phyloP scores from a whole-genome alignment of 2,329 filamentous ascomycete species.

The Acrodontium crateriforme region DNA sequence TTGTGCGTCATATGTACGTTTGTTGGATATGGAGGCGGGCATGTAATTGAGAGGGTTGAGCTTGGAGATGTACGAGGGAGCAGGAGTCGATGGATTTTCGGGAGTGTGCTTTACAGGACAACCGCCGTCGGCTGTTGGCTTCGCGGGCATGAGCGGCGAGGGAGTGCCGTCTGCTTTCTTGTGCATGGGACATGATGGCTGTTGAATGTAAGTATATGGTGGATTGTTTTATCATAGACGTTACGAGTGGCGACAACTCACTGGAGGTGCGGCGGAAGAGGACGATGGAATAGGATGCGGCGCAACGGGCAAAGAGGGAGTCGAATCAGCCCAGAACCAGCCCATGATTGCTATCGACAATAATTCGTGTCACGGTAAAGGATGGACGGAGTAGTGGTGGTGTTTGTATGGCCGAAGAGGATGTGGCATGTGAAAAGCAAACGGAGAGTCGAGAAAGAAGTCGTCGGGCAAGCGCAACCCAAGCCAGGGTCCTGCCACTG shows the following conservation, averaged over 20 bases:
- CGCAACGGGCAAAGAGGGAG: slow-evolving; percentile 25
- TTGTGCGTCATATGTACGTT: slow-evolving; percentile 55
- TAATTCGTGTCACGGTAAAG: not conserved
- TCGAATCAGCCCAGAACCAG: slow-evolving; percentile 55
- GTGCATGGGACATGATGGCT: slow-evolving; percentile 62
- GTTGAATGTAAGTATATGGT: slow-evolving; percentile 11
- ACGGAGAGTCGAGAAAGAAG: too few relatives aligned
- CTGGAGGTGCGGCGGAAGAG: slow-evolving; percentile 40
- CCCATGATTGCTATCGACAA: slow-evolving; percentile 36
- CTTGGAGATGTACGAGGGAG: slow-evolving; percentile 45
- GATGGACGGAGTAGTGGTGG: too few relatives aligned
- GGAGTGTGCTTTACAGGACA: slow-evolving; percentile 39
- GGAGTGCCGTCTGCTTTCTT: slow-evolving; percentile 26
- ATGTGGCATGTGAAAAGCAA: too few relatives aligned
- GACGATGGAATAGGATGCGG: slow-evolving; percentile 34
- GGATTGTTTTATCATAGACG: not conserved
- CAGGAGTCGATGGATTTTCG: slow-evolving; percentile 19
- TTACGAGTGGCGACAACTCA: slow-evolving; percentile 32
- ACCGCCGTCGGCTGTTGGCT: slow-evolving; percentile 28
- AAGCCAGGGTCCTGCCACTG: too few relatives aligned
- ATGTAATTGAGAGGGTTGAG: slow-evolving; percentile 86
- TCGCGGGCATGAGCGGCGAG: slow-evolving; percentile 16
- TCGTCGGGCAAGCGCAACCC: too few relatives aligned
- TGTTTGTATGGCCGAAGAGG: too few relatives aligned
- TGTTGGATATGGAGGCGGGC: slow-evolving; percentile 75